These are phyloP conservation scores for Dichotomopilus funicola DNA, from an alignment of 2,329 filamentous ascomycete species.

Conservation along the genomic window DNA sequence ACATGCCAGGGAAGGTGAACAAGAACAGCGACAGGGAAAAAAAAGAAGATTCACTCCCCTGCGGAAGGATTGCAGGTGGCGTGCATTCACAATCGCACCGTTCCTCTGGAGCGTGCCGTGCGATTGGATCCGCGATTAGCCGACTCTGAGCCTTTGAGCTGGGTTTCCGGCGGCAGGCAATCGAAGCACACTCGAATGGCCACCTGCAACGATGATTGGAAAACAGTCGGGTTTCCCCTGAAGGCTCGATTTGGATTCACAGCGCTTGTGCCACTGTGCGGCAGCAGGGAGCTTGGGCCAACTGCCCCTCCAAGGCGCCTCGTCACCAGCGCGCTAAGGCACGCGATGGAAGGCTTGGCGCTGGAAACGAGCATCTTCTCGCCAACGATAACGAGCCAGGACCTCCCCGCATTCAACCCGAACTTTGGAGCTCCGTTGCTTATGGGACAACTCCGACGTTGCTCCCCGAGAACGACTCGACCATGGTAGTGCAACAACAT, in stretches of 20 bases:
- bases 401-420: no score
- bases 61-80: not conserved
- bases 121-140: no score
- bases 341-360: not conserved
- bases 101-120: no score
- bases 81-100: not conserved
- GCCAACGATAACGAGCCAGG: not conserved
- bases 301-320: not conserved
- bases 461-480: conserved; percentile 12
- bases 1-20: not conserved
- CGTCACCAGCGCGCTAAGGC: conserved; percentile 8
- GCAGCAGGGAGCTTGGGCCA: conserved; percentile 6
- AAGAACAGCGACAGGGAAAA: not conserved
- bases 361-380: not conserved
- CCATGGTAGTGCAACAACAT: conserved; percentile 74
- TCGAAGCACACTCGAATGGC: no score
- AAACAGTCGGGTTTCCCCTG: no score
- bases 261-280: not conserved
- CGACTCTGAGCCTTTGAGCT: no score
- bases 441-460: no score
- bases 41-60: not conserved
- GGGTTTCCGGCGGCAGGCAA: no score
- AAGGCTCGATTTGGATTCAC: not conserved
- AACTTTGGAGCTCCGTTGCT: no score
- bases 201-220: no score